A percentile compares a stretch with the other conserved stretches of the same genome.
These are phyloP conservation scores for Pseudoscleropodium purum DNA, from an alignment of 225 moss, liverwort and hornwort species.

Conservation along the genomic window DNA sequence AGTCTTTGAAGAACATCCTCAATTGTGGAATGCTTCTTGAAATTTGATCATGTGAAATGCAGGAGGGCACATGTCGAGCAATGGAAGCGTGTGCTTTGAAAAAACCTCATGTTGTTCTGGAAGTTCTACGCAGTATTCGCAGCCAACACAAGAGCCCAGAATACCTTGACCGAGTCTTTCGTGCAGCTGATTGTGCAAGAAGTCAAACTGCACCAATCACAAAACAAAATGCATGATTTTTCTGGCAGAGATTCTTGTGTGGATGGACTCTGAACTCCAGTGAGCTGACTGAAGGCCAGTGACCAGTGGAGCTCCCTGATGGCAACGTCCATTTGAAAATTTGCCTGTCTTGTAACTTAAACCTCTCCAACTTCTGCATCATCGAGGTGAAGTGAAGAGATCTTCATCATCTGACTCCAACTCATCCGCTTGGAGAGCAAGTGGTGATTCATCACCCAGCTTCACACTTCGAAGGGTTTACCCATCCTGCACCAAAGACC, in stretches of 20 bases:
- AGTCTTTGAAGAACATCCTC: not conserved
- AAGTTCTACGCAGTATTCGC: conserved; percentile 29
- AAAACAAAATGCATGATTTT: not conserved
- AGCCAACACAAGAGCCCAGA: conserved; percentile 19
- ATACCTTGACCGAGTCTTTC: conserved; percentile 38
- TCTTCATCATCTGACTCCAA: not conserved
- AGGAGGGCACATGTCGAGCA: conserved; percentile 72
- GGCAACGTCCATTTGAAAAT: not conserved
- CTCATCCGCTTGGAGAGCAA: not conserved
- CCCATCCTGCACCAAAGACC: not conserved
- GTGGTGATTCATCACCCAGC: not conserved
- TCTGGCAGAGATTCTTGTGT: not conserved
- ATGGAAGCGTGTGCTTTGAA: conserved; percentile 45
- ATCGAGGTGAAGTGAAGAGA: not conserved
- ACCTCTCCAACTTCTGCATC: not conserved
- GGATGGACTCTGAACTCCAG: not conserved
- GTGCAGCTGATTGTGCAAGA: not conserved
- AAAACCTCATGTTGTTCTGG: conserved; percentile 39
- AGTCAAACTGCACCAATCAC: not conserved
- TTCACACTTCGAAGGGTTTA: not conserved
- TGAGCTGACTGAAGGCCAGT: not conserved
- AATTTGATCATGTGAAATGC: not conserved
- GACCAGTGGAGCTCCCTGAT: not conserved
- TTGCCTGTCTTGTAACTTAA: not conserved
- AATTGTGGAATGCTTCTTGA: not conserved